These are phyloP conservation scores for Binderoboletus segoi DNA, from an alignment of 1,284 basidiomycete genomes.

Conservation along the genomic window DNA sequence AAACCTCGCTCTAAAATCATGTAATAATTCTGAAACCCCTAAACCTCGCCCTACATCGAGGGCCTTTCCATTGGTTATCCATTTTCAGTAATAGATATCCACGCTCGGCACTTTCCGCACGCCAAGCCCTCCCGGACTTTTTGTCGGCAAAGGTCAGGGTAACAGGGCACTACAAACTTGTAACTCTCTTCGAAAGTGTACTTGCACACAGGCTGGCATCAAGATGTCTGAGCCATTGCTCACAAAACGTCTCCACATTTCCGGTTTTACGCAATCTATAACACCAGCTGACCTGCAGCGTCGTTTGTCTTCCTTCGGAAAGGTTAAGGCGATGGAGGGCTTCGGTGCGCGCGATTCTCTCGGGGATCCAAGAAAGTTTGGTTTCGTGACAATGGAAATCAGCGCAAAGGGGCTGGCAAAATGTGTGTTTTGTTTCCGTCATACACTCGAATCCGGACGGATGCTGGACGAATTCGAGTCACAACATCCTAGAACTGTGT, in stretches of 20 bases:
- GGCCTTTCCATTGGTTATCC: no score
- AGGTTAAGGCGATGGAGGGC: slow-evolving; percentile 66
- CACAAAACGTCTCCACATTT: slow-evolving; percentile 71
- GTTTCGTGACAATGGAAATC: slow-evolving; percentile 71
- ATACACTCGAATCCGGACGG: background rate
- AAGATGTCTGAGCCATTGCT: slow-evolving; percentile 30
- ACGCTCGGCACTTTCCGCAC: no score
- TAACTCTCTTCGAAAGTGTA: no score
- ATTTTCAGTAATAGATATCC: no score
- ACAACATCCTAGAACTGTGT: background rate
- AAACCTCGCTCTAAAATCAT: no score
- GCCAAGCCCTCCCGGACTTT: no score
- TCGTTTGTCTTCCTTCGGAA: slow-evolving; percentile 67
- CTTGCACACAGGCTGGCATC: background rate
- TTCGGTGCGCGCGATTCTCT: slow-evolving; percentile 65
- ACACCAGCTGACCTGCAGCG: slow-evolving; percentile 57
- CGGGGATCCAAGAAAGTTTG: slow-evolving; percentile 69
- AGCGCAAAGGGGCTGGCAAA: slow-evolving; percentile 57
- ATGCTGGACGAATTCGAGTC: background rate
- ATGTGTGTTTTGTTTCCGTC: slow-evolving; percentile 51
- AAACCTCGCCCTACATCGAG: no score
- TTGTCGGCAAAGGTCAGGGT: no score
- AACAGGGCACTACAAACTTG: no score
- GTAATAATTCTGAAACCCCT: no score
- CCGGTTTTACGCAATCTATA: slow-evolving; percentile 70